These are phyloP conservation scores for Yueomyces sp. DNA, from an alignment of 805 yeast genomes.

Conservation along the genomic window DNA sequence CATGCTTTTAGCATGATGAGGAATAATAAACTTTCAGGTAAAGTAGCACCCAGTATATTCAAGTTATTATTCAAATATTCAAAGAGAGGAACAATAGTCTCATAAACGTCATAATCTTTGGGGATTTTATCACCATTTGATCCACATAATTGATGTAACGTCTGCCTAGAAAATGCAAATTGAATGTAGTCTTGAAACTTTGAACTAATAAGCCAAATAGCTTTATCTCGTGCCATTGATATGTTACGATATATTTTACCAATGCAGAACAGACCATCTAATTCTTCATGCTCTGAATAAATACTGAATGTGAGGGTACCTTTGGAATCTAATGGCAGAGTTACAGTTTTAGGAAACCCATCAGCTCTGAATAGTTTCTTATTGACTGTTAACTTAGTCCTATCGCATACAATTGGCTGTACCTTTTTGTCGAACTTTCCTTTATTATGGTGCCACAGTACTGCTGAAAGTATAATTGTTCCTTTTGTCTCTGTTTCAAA, in stretches of 20 bases:
- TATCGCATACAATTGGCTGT: slow-evolving; percentile 53
- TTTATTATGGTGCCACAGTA: slow-evolving; percentile 56
- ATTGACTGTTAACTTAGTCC: slow-evolving; percentile 45
- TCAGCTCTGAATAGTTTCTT: slow-evolving; percentile 51
- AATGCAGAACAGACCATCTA: slow-evolving; percentile 69
- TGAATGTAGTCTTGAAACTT: slow-evolving; percentile 56
- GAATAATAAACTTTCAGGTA: slow-evolving; percentile 41
- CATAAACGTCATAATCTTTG: slow-evolving; percentile 37
- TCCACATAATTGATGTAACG: slow-evolving; percentile 45
- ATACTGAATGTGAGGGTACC: slow-evolving; percentile 58
- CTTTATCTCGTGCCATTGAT: slow-evolving; percentile 49
- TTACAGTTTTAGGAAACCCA: slow-evolving; percentile 50
- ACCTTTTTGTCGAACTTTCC: slow-evolving; percentile 23
- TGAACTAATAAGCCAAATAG: slow-evolving; percentile 56
- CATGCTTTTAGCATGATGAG: slow-evolving; percentile 70
- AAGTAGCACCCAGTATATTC: slow-evolving; percentile 43
- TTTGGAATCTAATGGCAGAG: slow-evolving; percentile 48
- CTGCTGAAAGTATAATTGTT: slow-evolving; percentile 37
- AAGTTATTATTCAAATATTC: slow-evolving; percentile 61
- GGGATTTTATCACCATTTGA: slow-evolving; percentile 31
- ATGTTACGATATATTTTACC: slow-evolving; percentile 63
- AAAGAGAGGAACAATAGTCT: slow-evolving; percentile 59
- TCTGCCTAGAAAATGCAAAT: slow-evolving; percentile 41
- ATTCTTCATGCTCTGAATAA: slow-evolving; percentile 65
- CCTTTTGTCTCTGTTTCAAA: slow-evolving; percentile 27